Percentiles rank a stretch among this genome's conserved stretches.
Conservation (phyloP, 139 green algal species). For the Closterium sp. region DNA sequence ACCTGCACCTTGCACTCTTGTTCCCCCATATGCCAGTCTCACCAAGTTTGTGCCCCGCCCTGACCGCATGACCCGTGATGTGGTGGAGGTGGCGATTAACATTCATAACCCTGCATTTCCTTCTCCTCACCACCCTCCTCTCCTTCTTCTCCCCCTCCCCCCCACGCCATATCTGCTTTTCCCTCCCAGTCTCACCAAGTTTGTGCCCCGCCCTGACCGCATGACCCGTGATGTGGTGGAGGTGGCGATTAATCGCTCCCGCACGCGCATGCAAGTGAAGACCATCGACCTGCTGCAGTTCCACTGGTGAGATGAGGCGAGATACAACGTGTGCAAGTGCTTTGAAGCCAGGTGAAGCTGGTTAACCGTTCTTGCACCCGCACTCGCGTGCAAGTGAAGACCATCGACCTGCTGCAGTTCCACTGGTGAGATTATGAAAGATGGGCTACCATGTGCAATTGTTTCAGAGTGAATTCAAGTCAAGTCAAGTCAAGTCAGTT, state of each 20-base stretch:
- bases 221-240: not conserved
- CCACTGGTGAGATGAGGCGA: not conserved
- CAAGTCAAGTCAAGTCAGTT: too few species aligned
- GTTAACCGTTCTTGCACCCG: not conserved
- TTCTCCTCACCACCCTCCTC: not conserved
- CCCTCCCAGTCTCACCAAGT: not conserved
- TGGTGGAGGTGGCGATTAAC: too few species aligned
- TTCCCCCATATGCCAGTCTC: too few species aligned
- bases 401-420: not conserved
- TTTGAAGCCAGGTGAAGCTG: not conserved
- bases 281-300: not conserved
- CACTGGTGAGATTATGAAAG: not conserved
- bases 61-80: too few species aligned
- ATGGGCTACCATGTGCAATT: too few species aligned
- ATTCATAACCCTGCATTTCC: not conserved
- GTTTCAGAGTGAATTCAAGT: too few species aligned
- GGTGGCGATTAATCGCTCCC: not conserved
- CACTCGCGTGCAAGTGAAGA: not conserved
- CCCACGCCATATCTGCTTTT: too few species aligned
- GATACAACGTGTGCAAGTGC: too few species aligned
- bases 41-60: too few species aligned
- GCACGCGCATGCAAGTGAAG: not conserved
- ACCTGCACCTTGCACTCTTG: too few species aligned
- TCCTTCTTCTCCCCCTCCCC: not conserved
- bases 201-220: not conserved